Percentiles rank a stretch among this genome's conserved stretches.
Conservation (phyloP, 345 rosid species). For the Ceriops tagal region DNA sequence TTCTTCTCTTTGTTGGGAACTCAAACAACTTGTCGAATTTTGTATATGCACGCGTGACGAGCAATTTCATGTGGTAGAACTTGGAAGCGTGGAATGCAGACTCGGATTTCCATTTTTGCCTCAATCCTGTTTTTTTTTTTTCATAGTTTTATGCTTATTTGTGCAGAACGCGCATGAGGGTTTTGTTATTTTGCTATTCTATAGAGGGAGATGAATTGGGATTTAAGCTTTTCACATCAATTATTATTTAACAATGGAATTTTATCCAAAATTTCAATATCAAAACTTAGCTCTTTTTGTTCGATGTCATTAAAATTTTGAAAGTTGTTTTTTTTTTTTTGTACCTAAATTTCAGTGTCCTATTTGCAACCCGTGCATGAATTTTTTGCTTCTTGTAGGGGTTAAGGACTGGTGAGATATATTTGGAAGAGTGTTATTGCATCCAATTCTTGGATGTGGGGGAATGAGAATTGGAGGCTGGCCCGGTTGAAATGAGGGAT, state of each 20-base stretch:
- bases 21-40: not conserved
- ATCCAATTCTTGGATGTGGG: constrained; percentile 50
- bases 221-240: constrained; percentile 7
- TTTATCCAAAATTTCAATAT: constrained; percentile 3
- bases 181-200: not conserved
- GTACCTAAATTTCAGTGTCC: not conserved
- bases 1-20: constrained; percentile 3
- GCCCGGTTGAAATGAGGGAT: constrained; percentile 36
- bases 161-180: not conserved
- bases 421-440: constrained; percentile 21
- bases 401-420: constrained; percentile 17
- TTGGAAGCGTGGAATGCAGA: constrained; percentile 19
- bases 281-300: constrained; percentile 1
- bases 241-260: not conserved
- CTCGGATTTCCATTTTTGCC: constrained; percentile 17
- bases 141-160: constrained; percentile 10
- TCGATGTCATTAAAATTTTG: not conserved
- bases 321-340: constrained; percentile 1
- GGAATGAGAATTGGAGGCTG: constrained; percentile 37
- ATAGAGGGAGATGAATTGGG: constrained; percentile 13
- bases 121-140: not conserved
- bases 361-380: not conserved
- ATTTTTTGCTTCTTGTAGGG: constrained; percentile 21
- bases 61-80: not conserved
- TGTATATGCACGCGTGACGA: not conserved